Evolutionary conservation across 345 rosid species (phyloP).

Genomic region (Erucastrum elatum): DNA sequence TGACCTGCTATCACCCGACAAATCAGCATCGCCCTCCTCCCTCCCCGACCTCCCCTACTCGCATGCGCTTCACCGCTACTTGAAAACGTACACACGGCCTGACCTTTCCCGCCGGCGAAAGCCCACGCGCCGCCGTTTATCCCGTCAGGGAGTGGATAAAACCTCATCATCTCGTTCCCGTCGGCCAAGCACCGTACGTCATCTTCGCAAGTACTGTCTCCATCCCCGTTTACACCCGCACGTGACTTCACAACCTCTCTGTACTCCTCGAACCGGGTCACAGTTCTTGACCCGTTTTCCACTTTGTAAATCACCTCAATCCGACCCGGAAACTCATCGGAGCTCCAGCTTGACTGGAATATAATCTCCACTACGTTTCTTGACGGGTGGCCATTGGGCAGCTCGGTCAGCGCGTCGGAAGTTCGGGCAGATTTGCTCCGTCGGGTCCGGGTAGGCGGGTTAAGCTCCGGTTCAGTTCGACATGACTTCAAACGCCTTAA

Average conservation of each 20-base stretch:
- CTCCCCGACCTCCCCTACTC: conserved; percentile 76
- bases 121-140: conserved; percentile 55
- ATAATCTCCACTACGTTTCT: conserved; percentile 94
- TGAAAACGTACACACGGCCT: conserved; percentile 56
- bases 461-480: conserved; percentile 40
- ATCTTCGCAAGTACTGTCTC: conserved; percentile 53
- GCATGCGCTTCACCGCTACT: conserved; percentile 88
- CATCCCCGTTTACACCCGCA: conserved; percentile 28
- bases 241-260: conserved; percentile 71
- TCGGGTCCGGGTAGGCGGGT: conserved; percentile 34
- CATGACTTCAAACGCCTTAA: conserved; percentile 20
- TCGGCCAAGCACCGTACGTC: conserved; percentile 83
- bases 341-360: conserved; percentile 91
- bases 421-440: conserved; percentile 38
- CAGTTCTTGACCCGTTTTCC: conserved; percentile 71
- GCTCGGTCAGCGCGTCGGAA: conserved; percentile 67
- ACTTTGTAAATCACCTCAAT: conserved; percentile 91
- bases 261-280: conserved; percentile 84
- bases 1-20: conserved; percentile 95
- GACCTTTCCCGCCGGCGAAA: conserved; percentile 50
- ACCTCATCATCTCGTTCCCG: conserved; percentile 97
- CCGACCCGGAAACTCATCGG: conserved; percentile 67
- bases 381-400: conserved; percentile 82
- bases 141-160: conserved; percentile 58
- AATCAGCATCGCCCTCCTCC: conserved; percentile 89